A percentile compares a stretch with the other conserved stretches of the same genome.
Evolutionary conservation across 345 rosid species (phyloP).

Genomic region (Lepidium sativum): DNA sequence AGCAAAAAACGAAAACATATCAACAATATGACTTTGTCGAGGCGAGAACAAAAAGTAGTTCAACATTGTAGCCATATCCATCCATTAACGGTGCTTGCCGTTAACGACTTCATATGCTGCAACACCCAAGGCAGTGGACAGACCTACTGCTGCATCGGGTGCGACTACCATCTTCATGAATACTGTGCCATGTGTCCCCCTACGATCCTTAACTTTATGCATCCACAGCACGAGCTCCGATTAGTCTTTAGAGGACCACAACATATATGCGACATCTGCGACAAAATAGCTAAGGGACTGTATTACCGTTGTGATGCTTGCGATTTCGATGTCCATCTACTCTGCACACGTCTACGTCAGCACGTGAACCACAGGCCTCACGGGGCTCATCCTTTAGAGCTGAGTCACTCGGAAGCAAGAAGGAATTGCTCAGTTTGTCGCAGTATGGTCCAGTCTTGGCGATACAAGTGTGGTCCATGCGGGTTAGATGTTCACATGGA

Average conservation of each 20-base stretch:
- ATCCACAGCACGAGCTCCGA: constrained; percentile 18
- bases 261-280: constrained; percentile 25
- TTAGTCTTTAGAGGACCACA: constrained; percentile 5
- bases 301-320: constrained; percentile 26
- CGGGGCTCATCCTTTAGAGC: constrained; percentile 11
- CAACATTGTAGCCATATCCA: constrained; percentile 30
- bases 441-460: constrained; percentile 15
- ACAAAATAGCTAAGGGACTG: constrained; percentile 14
- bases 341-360: constrained; percentile 26
- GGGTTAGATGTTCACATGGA: constrained; percentile 26
- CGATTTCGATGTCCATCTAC: constrained; percentile 29
- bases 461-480: constrained; percentile 26
- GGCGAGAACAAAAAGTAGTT: not conserved
- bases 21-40: not conserved
- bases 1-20: not conserved
- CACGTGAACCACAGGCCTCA: constrained; percentile 16
- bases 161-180: constrained; percentile 33
- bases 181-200: constrained; percentile 22
- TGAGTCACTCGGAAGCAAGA: constrained; percentile 10
- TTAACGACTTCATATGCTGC: constrained; percentile 29
- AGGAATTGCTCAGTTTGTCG: constrained; percentile 20
- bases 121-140: constrained; percentile 17
- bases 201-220: constrained; percentile 21
- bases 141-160: constrained; percentile 18
- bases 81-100: constrained; percentile 9